phyloP scores from a whole-genome alignment of 148 eudicot species.

The Salicornia ramosissima region DNA sequence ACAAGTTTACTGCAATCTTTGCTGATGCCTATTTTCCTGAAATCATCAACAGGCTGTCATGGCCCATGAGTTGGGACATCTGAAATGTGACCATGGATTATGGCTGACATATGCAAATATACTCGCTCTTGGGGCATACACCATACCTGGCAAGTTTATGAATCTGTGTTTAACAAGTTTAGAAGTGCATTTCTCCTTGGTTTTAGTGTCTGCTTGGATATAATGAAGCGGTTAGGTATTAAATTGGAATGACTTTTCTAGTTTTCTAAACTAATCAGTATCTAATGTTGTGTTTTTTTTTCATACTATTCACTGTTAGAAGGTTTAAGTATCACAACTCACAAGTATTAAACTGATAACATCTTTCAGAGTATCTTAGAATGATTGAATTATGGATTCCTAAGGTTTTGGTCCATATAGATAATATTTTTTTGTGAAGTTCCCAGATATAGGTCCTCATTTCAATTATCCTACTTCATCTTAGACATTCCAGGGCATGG shows the following conservation, averaged over 20 bases:
- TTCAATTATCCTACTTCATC: neutral
- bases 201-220: neutral
- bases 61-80: slow-evolving; percentile 97
- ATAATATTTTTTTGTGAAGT: neutral
- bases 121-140: slow-evolving; percentile 83
- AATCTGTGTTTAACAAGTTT: neutral
- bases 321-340: neutral
- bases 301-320: too few species aligned
- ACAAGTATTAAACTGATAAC: neutral
- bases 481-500: neutral
- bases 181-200: neutral
- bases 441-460: neutral
- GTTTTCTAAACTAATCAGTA: neutral
- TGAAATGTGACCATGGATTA: slow-evolving; percentile 97
- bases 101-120: slow-evolving; percentile 93
- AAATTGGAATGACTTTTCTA: neutral
- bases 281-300: neutral
- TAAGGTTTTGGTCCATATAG: neutral
- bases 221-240: neutral
- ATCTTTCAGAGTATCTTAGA: neutral
- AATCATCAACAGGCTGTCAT: slow-evolving; percentile 65
- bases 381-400: neutral
- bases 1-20: neutral
- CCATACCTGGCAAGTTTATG: slow-evolving; percentile 60
- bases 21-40: neutral